A percentile compares a stretch with the other conserved stretches of the same genome.
Evolutionary conservation across 73 alveolate genomes (phyloP).

Genomic region (Tetrahymena borealis): DNA sequence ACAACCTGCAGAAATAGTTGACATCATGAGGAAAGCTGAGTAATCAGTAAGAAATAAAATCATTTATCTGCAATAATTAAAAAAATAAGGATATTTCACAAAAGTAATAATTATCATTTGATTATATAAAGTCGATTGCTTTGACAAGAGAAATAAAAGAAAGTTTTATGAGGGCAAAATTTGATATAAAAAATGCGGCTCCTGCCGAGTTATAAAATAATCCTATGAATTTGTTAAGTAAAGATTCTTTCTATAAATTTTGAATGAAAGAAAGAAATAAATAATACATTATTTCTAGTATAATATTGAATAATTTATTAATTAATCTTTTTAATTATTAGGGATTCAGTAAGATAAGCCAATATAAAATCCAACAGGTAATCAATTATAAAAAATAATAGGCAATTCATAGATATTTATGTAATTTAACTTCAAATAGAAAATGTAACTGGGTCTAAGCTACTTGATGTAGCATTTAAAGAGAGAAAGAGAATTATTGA

Average conservation of each 20-base stretch:
- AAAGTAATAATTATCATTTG: background rate
- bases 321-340: background rate
- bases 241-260: conserved; percentile 18
- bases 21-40: conserved; percentile 38
- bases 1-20: conserved; percentile 44
- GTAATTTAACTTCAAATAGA: background rate
- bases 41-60: conserved; percentile 5
- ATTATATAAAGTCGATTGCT: conserved; percentile 37
- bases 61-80: background rate
- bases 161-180: conserved; percentile 22
- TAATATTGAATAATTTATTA: background rate
- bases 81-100: background rate
- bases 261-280: conserved; percentile 17
- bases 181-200: background rate
- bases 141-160: conserved; percentile 43
- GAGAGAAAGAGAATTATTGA: conserved; percentile 32
- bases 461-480: background rate
- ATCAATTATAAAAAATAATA: background rate
- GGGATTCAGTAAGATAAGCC: conserved; percentile 15
- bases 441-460: conserved; percentile 16
- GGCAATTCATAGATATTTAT: too few relatives aligned
- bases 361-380: background rate
- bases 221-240: conserved; percentile 3
- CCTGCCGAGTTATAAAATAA: conserved; percentile 15
- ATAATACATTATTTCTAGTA: conserved; percentile 5